Percentiles rank a stretch among this genome's conserved stretches.
Evolutionary conservation across 2,329 filamentous ascomycete genomes (phyloP).

Genomic region (Cercospora zeae-maydis): DNA sequence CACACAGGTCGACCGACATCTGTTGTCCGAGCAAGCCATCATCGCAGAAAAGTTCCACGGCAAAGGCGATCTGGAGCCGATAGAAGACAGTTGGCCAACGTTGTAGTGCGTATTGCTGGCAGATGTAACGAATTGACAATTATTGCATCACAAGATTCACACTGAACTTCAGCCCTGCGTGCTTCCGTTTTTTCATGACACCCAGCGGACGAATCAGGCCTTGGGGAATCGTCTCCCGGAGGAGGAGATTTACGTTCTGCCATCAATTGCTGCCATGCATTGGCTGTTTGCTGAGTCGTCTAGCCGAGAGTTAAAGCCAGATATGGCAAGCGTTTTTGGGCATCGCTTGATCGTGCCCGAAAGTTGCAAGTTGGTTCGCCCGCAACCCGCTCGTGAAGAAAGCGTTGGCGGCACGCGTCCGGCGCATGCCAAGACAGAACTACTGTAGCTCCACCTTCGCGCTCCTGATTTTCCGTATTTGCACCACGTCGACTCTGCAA

Average conservation of each 20-base stretch:
- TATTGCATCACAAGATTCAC: neutral
- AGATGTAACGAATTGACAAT: too few relatives aligned
- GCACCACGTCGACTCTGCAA: neutral
- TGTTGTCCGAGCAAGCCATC: conserved; percentile 54
- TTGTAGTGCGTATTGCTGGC: conserved; percentile 30
- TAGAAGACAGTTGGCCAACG: conserved; percentile 41
- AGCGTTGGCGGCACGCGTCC: conserved; percentile 42
- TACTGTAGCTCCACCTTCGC: neutral
- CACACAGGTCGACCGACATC: conserved; percentile 48
- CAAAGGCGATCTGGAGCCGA: conserved; percentile 47
- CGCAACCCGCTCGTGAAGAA: conserved; percentile 51
- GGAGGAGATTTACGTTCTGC: neutral
- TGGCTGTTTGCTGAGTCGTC: neutral
- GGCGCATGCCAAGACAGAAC: neutral
- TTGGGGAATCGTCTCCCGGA: neutral
- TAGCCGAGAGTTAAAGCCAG: neutral
- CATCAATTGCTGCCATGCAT: neutral
- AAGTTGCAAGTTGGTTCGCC: conserved; percentile 48
- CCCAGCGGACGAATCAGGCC: neutral
- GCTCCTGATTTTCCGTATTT: neutral
- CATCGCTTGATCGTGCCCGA: too few relatives aligned
- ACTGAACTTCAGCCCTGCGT: neutral
- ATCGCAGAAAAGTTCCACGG: conserved; percentile 52
- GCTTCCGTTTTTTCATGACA: too few relatives aligned
- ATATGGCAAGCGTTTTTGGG: neutral